Conservation (phyloP, 2,329 filamentous ascomycete genomes). For the Cercospora sp. region DNA sequence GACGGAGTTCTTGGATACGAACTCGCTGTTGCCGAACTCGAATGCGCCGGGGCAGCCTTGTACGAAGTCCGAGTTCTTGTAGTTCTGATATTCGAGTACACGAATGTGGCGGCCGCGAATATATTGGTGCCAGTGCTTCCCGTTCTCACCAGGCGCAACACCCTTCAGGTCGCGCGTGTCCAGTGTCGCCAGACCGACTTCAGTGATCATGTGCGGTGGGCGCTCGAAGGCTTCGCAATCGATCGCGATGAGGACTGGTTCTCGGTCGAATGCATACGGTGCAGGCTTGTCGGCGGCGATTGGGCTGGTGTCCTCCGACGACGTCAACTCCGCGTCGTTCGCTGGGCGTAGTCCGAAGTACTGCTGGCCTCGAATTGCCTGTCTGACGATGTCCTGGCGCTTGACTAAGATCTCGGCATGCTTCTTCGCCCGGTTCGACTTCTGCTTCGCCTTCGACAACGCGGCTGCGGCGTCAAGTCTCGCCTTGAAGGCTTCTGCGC, state of each 20-base stretch:
- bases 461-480: slow-evolving; percentile 57
- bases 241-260: slow-evolving; percentile 72
- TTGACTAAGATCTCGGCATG: slow-evolving; percentile 47
- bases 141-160: slow-evolving; percentile 61
- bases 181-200: slow-evolving; percentile 79
- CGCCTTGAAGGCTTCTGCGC: slow-evolving; percentile 53
- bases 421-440: slow-evolving; percentile 26
- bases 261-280: slow-evolving; percentile 52
- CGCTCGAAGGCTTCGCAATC: slow-evolving; percentile 82
- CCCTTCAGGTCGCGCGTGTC: slow-evolving; percentile 64
- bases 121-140: slow-evolving; percentile 64
- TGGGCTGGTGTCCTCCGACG: slow-evolving; percentile 28
- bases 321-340: slow-evolving; percentile 22
- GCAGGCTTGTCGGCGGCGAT: slow-evolving; percentile 50
- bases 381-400: slow-evolving; percentile 55
- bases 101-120: slow-evolving; percentile 75
- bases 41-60: slow-evolving; percentile 72
- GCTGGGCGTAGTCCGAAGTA: slow-evolving; percentile 67
- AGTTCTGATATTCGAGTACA: slow-evolving; percentile 65
- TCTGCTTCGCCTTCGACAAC: slow-evolving; percentile 52
- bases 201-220: slow-evolving; percentile 67
- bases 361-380: slow-evolving; percentile 64
- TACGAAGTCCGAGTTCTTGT: slow-evolving; percentile 69
- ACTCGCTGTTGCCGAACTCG: slow-evolving; percentile 67
- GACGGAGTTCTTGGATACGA: slow-evolving; percentile 50